Conservation (phyloP, 345 rosid species). For the Salix brachista region DNA sequence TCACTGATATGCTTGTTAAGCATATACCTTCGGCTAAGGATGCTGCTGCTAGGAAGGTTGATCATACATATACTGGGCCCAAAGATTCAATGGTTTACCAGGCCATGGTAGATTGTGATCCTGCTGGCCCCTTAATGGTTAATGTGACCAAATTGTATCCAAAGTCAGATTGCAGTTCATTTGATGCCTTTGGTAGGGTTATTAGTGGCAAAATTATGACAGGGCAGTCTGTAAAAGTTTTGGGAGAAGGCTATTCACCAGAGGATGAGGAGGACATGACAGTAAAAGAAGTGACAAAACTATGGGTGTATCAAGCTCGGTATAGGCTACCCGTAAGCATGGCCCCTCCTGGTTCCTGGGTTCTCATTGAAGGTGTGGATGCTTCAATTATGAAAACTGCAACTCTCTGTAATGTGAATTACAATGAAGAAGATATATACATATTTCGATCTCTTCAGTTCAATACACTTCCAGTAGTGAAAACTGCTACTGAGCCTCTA, state of each 20-base stretch:
- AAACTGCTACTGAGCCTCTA: conserved; percentile 97
- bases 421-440: conserved; percentile 68
- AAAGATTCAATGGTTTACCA: conserved; percentile 61
- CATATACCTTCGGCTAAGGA: conserved; percentile 94
- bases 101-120: conserved; percentile 86
- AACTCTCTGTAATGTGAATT: conserved; percentile 63
- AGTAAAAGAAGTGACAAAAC: conserved; percentile 81
- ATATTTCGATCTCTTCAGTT: conserved; percentile 87
- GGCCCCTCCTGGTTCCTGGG: conserved; percentile 99
- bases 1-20: conserved; percentile 93
- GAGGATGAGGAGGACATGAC: conserved; percentile 99
- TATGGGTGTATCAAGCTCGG: conserved; percentile 93
- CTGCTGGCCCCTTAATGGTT: conserved; percentile 87
- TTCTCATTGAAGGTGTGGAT: conserved; percentile 92
- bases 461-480: conserved; percentile 92
- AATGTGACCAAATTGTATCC: conserved; percentile 94
- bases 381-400: conserved; percentile 98
- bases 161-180: conserved; percentile 92
- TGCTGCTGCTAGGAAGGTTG: conserved; percentile 77
- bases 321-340: conserved; percentile 85
- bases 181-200: conserved; percentile 96
- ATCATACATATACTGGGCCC: conserved; percentile 76
- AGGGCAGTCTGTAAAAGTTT: conserved; percentile 80
- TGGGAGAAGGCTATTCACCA: conserved; percentile 97
- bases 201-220: conserved; percentile 88